Evolutionary conservation across 768 basidiomycete species (phyloP).

Genomic region (Boletus speciosus): DNA sequence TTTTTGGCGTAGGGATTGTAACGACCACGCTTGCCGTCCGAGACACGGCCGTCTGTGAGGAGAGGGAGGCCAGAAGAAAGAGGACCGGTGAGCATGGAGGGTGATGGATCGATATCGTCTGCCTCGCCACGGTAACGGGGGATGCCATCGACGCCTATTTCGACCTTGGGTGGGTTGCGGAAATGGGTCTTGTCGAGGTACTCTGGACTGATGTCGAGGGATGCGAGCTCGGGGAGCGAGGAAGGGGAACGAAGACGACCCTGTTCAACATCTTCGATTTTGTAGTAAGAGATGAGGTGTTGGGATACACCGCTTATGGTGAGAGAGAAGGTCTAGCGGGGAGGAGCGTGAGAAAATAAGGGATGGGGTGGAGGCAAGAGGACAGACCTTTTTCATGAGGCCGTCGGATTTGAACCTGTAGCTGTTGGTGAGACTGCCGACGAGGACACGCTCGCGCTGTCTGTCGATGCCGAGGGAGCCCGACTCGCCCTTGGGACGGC

Average conservation of each 20-base stretch:
- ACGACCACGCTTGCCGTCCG: conserved; percentile 45
- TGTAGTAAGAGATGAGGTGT: conserved; percentile 94
- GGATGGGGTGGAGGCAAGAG: conserved; percentile 3
- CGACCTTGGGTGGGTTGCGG: conserved; percentile 84
- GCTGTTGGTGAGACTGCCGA: conserved; percentile 89
- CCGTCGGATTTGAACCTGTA: conserved; percentile 92
- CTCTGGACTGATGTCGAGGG: conserved; percentile 81
- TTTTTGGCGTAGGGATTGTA: conserved; percentile 46
- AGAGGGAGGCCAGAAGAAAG: conserved; percentile 48
- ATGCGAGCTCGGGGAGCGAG: conserved; percentile 80
- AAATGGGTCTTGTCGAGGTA: conserved; percentile 92
- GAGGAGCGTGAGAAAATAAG: conserved; percentile 28
- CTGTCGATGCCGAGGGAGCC: conserved; percentile 54
- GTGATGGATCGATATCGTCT: conserved; percentile 58
- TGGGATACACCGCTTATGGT: conserved; percentile 82
- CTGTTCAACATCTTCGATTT: conserved; percentile 83
- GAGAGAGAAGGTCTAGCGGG: conserved; percentile 80
- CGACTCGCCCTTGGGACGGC: conserved; percentile 58
- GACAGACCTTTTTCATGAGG: conserved; percentile 92
- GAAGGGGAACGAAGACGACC: conserved; percentile 88
- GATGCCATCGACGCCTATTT: conserved; percentile 78
- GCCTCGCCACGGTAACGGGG: conserved; percentile 82
- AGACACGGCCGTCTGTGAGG: conserved; percentile 43
- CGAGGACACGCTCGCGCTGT: conserved; percentile 73
- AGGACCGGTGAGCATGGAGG: conserved; percentile 38